Evolutionary conservation across 768 basidiomycete genomes (phyloP).

Genomic region (Xerocomus potaroensis): DNA sequence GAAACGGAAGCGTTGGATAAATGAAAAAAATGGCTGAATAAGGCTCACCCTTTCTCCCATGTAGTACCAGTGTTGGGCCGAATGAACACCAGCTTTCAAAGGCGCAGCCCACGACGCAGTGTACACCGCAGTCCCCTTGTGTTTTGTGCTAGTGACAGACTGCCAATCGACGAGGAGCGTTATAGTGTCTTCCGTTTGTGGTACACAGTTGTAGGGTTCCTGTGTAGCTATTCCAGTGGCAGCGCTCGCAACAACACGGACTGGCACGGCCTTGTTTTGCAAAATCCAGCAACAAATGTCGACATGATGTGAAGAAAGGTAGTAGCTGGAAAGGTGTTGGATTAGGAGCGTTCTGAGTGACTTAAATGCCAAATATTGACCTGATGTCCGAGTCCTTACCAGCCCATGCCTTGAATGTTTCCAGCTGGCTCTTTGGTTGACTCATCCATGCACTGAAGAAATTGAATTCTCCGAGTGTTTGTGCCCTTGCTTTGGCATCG

Average conservation of each 20-base stretch:
- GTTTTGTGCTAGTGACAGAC: conserved; percentile 65
- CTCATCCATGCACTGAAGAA: conserved; percentile 98
- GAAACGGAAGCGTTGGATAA: conserved; percentile 2
- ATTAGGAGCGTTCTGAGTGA: not conserved
- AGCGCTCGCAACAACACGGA: conserved; percentile 86
- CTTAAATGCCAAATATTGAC: conserved; percentile 28
- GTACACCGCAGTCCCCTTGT: conserved; percentile 85
- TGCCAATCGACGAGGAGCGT: conserved; percentile 95
- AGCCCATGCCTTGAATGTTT: conserved; percentile 94
- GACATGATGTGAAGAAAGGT: conserved; percentile 93
- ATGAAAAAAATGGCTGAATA: not conserved
- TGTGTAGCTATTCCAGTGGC: conserved; percentile 88
- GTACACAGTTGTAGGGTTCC: conserved; percentile 83
- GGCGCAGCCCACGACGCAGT: conserved; percentile 96
- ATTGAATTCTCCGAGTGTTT: conserved; percentile 83
- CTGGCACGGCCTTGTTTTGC: conserved; percentile 69
- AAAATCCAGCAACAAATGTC: conserved; percentile 86
- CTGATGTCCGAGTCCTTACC: conserved; percentile 93
- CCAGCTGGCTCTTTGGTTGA: conserved; percentile 91
- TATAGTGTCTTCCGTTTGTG: conserved; percentile 91
- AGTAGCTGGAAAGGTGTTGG: conserved; percentile 54
- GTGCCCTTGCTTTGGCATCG: conserved; percentile 78
- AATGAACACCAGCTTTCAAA: conserved; percentile 83
- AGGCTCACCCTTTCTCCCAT: conserved; percentile 75
- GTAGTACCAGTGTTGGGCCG: conserved; percentile 92